Percentiles rank a stretch among this genome's conserved stretches.
phyloP scores from a whole-genome alignment of 1,284 basidiomycete genomes.

The Ganoderma meredithae region DNA sequence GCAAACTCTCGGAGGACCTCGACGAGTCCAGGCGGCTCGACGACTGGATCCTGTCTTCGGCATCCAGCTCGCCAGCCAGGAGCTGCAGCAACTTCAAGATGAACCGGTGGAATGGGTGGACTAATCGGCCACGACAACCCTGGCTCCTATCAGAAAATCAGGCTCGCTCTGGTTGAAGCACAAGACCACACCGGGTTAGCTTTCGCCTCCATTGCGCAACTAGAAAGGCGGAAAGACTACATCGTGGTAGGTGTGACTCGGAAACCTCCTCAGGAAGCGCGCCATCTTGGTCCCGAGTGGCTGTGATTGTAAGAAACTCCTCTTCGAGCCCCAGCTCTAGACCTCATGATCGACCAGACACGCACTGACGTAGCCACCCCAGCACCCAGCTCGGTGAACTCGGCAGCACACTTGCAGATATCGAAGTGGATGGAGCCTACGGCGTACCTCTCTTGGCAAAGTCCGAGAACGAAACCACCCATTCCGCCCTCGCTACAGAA shows the following conservation, averaged over 20 bases:
- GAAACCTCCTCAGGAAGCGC: not conserved
- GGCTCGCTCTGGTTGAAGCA: no score
- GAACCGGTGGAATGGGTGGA: no score
- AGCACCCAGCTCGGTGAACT: conserved; percentile 51
- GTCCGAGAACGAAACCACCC: conserved; percentile 45
- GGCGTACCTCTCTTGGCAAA: conserved; percentile 44
- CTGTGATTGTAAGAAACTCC: conserved; percentile 20
- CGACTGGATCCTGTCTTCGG: no score
- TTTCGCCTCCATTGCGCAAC: not conserved
- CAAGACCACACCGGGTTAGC: no score
- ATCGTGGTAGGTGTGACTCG: no score
- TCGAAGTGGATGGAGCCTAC: conserved; percentile 46
- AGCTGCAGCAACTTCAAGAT: no score
- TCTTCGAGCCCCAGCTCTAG: conserved; percentile 35
- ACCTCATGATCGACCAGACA: conserved; percentile 32
- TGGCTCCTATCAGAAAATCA: no score
- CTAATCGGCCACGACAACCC: no score
- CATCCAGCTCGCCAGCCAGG: no score
- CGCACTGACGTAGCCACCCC: conserved; percentile 44
- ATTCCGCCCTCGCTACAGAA: conserved; percentile 48
- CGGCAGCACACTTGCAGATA: conserved; percentile 49
- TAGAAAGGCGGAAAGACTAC: not conserved
- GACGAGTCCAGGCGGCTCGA: no score
- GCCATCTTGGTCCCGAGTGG: not conserved
- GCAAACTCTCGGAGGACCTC: no score